Conservation (phyloP, 306 rosid species). For the Castanea mollissima region DNA sequence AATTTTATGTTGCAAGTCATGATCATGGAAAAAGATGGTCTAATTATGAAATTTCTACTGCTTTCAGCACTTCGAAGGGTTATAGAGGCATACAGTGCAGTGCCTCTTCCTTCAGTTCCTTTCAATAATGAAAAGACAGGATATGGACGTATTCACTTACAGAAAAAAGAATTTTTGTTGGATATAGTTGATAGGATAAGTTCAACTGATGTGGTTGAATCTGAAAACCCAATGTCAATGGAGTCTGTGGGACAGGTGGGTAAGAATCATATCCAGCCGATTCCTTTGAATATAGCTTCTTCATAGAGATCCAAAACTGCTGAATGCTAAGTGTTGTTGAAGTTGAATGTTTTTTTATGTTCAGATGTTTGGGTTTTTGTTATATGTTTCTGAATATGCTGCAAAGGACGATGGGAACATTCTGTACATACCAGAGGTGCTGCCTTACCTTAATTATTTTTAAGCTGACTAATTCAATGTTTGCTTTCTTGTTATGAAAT, state of each 20-base stretch:
- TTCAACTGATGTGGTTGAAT: slow-evolving; percentile 45
- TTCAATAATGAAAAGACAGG: slow-evolving; percentile 54
- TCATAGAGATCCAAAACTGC: slow-evolving; percentile 22
- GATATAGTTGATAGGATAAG: slow-evolving; percentile 48
- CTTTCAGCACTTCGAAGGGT: slow-evolving; percentile 79
- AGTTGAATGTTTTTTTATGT: slow-evolving; percentile 26
- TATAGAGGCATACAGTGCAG: slow-evolving; percentile 52
- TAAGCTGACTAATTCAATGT: neutral
- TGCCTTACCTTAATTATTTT: neutral
- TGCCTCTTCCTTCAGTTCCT: slow-evolving; percentile 63
- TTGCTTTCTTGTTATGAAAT: neutral
- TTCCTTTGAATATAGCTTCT: slow-evolving; percentile 3
- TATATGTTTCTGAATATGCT: slow-evolving; percentile 59
- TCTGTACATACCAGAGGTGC: slow-evolving; percentile 69
- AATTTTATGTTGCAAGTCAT: neutral
- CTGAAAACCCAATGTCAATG: slow-evolving; percentile 78
- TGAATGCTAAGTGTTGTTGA: slow-evolving; percentile 11
- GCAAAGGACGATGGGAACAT: slow-evolving; percentile 43
- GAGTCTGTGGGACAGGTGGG: slow-evolving; percentile 80
- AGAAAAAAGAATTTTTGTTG: slow-evolving; percentile 46
- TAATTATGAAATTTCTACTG: slow-evolving; percentile 22
- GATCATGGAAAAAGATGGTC: slow-evolving; percentile 14
- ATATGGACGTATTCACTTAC: slow-evolving; percentile 66
- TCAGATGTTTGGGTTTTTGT: slow-evolving; percentile 83
- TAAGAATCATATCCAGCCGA: slow-evolving; percentile 1